Conservation (phyloP, 1,139 yeast genomes). For the Geotrichum phurueaensis region DNA sequence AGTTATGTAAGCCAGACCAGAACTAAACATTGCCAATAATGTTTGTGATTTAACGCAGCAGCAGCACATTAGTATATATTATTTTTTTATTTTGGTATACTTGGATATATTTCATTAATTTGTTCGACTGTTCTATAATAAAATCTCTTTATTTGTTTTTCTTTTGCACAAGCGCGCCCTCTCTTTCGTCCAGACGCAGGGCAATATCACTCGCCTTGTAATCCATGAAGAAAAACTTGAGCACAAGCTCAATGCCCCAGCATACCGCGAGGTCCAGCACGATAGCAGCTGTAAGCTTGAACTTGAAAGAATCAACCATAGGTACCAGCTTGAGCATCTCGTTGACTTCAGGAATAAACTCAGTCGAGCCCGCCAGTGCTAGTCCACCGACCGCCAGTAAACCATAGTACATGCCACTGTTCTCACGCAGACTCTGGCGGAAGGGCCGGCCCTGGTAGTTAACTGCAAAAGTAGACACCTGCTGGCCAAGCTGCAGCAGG, state of each 20-base stretch:
- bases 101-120: background rate
- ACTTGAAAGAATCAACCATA: constrained; percentile 69
- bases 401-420: constrained; percentile 97
- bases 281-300: constrained; percentile 68
- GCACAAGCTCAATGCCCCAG: constrained; percentile 70
- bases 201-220: constrained; percentile 92
- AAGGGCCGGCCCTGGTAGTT: constrained; percentile 97
- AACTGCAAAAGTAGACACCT: constrained; percentile 95
- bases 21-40: background rate
- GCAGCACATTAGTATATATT: no score
- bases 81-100: background rate
- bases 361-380: constrained; percentile 90
- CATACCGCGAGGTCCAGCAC: constrained; percentile 70
- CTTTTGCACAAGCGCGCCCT: constrained; percentile 29
- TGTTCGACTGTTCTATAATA: background rate
- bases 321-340: constrained; percentile 88
- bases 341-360: constrained; percentile 88
- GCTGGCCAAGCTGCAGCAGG: constrained; percentile 88
- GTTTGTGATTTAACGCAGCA: background rate
- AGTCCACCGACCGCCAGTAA: constrained; percentile 83
- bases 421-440: constrained; percentile 82
- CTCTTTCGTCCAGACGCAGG: constrained; percentile 32
- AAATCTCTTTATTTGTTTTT: constrained; percentile 26
- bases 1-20: background rate
- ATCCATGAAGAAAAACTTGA: constrained; percentile 85